Evolutionary conservation across 768 basidiomycete species (phyloP).

Genomic region (Myochromella boudieri): DNA sequence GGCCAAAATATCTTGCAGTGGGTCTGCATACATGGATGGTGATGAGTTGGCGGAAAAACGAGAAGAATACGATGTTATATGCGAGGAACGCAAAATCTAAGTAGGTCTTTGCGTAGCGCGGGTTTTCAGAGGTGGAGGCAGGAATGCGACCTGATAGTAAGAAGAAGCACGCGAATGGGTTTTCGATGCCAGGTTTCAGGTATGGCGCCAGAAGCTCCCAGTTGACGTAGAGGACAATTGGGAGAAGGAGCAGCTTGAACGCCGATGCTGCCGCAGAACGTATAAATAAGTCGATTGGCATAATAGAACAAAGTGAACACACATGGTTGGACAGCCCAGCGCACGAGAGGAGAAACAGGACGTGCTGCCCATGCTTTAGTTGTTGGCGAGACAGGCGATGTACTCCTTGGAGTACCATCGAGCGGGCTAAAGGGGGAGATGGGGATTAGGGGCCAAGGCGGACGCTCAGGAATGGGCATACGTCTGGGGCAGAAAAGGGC

Average conservation of each 20-base stretch:
- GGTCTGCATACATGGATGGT: slow-evolving; percentile 65
- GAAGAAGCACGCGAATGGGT: slow-evolving; percentile 75
- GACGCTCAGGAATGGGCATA: slow-evolving; percentile 26
- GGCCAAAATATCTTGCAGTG: slow-evolving; percentile 67
- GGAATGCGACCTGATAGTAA: slow-evolving; percentile 68
- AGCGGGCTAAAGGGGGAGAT: slow-evolving; percentile 33
- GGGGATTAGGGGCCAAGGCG: slow-evolving; percentile 8
- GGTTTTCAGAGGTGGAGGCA: slow-evolving; percentile 49
- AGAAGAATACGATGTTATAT: slow-evolving; percentile 87
- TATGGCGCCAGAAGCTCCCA: slow-evolving; percentile 56
- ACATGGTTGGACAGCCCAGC: slow-evolving; percentile 82
- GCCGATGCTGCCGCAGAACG: slow-evolving; percentile 47
- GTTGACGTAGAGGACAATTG: slow-evolving; percentile 60
- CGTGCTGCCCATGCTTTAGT: slow-evolving; percentile 13
- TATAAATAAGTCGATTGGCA: background rate
- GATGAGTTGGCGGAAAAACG: slow-evolving; percentile 78
- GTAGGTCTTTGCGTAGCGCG: slow-evolving; percentile 70
- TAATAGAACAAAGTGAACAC: slow-evolving; percentile 18
- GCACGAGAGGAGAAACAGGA: slow-evolving; percentile 40
- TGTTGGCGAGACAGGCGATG: slow-evolving; percentile 28
- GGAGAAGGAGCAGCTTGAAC: slow-evolving; percentile 62
- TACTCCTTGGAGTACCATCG: slow-evolving; percentile 32
- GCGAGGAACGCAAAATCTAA: slow-evolving; percentile 77
- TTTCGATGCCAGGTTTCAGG: slow-evolving; percentile 47
- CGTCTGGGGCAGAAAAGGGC: slow-evolving; percentile 66